phyloP scores from a whole-genome alignment of 1,284 basidiomycete genomes.

The Papiliotrema flavescens region DNA sequence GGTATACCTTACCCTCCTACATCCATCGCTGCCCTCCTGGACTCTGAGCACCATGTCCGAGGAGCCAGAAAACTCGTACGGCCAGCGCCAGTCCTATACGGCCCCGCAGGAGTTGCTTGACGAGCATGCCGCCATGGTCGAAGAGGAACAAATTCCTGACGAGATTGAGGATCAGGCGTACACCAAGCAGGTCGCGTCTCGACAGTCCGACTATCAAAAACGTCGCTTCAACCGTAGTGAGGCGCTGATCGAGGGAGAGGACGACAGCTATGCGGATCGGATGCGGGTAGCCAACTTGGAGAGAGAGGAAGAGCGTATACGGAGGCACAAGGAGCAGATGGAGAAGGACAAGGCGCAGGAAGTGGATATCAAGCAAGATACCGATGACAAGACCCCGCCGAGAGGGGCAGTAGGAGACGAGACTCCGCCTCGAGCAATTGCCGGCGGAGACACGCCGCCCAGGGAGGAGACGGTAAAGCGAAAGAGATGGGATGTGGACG shows the following conservation, averaged over 20 bases:
- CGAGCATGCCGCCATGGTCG: conserved; percentile 89
- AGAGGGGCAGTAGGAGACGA: conserved; percentile 49
- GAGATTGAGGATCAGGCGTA: conserved; percentile 90
- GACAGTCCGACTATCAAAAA: conserved; percentile 94
- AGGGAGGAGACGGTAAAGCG: conserved; percentile 57
- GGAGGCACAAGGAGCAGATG: conserved; percentile 80
- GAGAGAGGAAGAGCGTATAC: conserved; percentile 85
- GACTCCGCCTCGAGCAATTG: conserved; percentile 29
- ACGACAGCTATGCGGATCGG: conserved; percentile 86
- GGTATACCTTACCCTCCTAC: no score
- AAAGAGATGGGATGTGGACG: conserved; percentile 43
- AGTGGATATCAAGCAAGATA: conserved; percentile 60
- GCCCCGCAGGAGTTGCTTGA: conserved; percentile 90
- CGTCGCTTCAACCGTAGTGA: conserved; percentile 77
- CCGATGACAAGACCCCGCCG: conserved; percentile 71
- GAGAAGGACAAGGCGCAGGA: conserved; percentile 68
- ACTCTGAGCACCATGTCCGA: conserved; percentile 8
- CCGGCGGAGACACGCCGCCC: conserved; percentile 27
- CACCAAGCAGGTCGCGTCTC: conserved; percentile 85
- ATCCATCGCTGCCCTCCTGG: neutral
- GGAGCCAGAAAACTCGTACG: conserved; percentile 24
- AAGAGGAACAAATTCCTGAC: conserved; percentile 86
- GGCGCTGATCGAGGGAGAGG: conserved; percentile 57
- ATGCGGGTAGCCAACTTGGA: conserved; percentile 91
- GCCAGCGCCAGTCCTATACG: conserved; percentile 77